Base-by-base conservation (phyloP, 768 basidiomycete genomes). In the Lactarius akahatsu region DNA sequence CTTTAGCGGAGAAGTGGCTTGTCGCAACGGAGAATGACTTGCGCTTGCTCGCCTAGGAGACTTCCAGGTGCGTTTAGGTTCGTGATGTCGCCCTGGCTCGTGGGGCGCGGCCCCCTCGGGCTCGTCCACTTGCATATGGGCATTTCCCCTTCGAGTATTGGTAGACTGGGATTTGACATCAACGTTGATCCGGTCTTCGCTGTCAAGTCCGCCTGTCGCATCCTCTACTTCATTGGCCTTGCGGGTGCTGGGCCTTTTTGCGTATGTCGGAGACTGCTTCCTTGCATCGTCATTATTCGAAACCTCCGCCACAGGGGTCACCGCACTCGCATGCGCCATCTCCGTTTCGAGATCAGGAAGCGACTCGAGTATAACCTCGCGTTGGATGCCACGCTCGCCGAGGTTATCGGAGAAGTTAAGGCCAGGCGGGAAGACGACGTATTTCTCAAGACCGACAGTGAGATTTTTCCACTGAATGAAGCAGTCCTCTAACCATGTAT, bases 401-500 rank as follows among this genome's bases (percentile, higher is more conserved):
- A 85, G 67, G 13, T 81, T 67, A 57, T 72, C 73, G 28, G 80
- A 80, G 73, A 90, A 91, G 73, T 94, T 87, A 52, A 90, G 75
- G 13, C 87, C 87, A 0, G 81, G 79, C 0, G 90, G 87, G 68
- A 90, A 93, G 32, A 80, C 72, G 66, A 87, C 84, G 75, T 93
- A 94, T 63, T 87, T 88, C 59, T 86, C 84, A 20, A 81, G 75
- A 0, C 83, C 87, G 15, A 85, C 82, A 0, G 88, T 87, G 64
- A 91, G 78, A 40, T 82, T 81, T 57, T 83, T 82, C 94, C 95
- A 97, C 60, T 86, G 81, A 26, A 86, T 77, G 72, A 95, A 91
- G 73, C 92, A 96, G 68, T 95, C 92, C 73, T 97, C 95, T 3
- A 97, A 80, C 93, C 94, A 97, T 0, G 83, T 82, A 71, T 98